Evolutionary conservation across 352 stramenopile genomes (phyloP).

Genomic region (Phytophthora lateralis): DNA sequence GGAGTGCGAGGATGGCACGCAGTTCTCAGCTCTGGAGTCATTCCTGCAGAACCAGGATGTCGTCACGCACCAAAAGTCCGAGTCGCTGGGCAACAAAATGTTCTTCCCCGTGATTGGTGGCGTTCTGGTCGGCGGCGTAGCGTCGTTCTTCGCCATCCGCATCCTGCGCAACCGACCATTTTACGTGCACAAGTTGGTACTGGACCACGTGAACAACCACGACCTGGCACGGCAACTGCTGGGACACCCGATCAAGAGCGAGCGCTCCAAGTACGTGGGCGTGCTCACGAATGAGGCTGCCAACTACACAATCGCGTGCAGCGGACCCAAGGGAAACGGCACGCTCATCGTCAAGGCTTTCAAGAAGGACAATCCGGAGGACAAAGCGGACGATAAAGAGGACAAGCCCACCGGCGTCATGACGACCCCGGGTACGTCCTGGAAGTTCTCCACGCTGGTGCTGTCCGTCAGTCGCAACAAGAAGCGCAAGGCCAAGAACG

Average conservation of each 20-base stretch:
- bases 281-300: slow-evolving; percentile 58
- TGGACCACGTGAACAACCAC: slow-evolving; percentile 80
- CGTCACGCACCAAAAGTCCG: slow-evolving; percentile 59
- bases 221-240: slow-evolving; percentile 60
- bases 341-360: slow-evolving; percentile 79
- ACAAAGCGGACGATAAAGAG: slow-evolving; percentile 10
- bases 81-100: slow-evolving; percentile 73
- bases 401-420: slow-evolving; percentile 39
- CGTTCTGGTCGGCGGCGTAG: slow-evolving; percentile 67
- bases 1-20: slow-evolving; percentile 45
- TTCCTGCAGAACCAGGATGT: slow-evolving; percentile 61
- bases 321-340: slow-evolving; percentile 65
- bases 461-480: slow-evolving; percentile 65
- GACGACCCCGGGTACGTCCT: slow-evolving; percentile 66
- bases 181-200: slow-evolving; percentile 82
- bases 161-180: slow-evolving; percentile 78
- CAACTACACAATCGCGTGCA: slow-evolving; percentile 78
- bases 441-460: slow-evolving; percentile 80
- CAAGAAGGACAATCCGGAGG: slow-evolving; percentile 48
- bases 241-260: slow-evolving; percentile 75
- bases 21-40: slow-evolving; percentile 69
- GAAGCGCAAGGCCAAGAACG: slow-evolving; percentile 63
- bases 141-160: slow-evolving; percentile 75
- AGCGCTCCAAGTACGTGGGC: slow-evolving; percentile 70
- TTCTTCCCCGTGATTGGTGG: slow-evolving; percentile 65